Base-by-base conservation (phyloP, 129 eudicot genomes). In the Chrysanthemum makinoi region DNA sequence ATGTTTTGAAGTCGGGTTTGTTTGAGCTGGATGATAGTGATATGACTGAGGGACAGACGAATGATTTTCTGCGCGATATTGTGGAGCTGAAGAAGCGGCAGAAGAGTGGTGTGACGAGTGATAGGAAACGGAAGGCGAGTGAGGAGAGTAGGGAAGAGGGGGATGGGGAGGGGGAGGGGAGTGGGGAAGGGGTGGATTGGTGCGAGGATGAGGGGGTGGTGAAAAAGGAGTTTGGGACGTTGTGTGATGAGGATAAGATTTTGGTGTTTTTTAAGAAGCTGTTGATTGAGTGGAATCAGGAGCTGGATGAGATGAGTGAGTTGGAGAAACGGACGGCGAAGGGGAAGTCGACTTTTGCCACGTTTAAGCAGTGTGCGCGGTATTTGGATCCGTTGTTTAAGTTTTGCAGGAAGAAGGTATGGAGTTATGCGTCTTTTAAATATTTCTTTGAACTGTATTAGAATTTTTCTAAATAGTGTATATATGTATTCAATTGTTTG, bases 331-430 rank as follows among this genome's bases (percentile, higher is more conserved):
- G 97, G 74, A 90, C 97, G 0, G 99, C 99, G 0, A 94, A 87
- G 55, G 99, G 99, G 83, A 94, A 94, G 77, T 86, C 95, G 0
- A 86, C 88, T 4, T 87, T 94, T 50, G 99, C 99, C 0, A 94
- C 97, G 7, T 94, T 90, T 70, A 90, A 87, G 86, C 99, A 94
- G 81, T 94, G 99, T 73, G 97, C 97, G 5, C 72, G 99, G 73
- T 90, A 94, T 74, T 73, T 94, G 94, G 73, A 81, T 74, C 99
- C 99, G 33, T 54, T 94, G 80, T 94, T 94, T 72, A 86, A 87
- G 83, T 94, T 90, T 72, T 94, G 99, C 89, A 84, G 99, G 82
- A 94, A 94, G 91, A 86, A 88, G 99, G 97, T 91, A 77, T 69
- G 79, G 47, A 39, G 17, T 52, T 51, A 2, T 51, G 17, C 28